phyloP scores from a whole-genome alignment of 495 filamentous ascomycete species.

The Lophiotrema nucula region DNA sequence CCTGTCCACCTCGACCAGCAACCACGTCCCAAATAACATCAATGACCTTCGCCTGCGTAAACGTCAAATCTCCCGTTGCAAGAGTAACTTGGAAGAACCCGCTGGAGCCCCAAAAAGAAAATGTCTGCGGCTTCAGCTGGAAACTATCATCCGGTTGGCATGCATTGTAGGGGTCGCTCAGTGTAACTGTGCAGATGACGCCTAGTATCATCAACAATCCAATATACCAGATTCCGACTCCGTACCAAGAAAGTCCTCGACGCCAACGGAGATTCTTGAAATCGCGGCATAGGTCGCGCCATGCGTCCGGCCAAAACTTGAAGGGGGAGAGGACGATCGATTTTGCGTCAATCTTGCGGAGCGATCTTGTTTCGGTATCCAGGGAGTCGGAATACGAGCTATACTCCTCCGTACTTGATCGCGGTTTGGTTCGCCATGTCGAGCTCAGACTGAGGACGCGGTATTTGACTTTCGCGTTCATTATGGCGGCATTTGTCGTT shows the following conservation, averaged over 20 bases:
- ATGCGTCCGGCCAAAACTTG: background rate
- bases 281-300: background rate
- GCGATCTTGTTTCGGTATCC: too few relatives aligned
- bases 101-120: background rate
- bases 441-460: too few relatives aligned
- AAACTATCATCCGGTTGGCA: background rate
- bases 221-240: background rate
- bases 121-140: background rate
- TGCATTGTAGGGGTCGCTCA: background rate
- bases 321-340: too few relatives aligned
- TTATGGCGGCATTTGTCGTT: too few relatives aligned
- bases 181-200: background rate
- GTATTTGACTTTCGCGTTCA: too few relatives aligned
- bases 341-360: too few relatives aligned
- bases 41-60: constrained; percentile 34
- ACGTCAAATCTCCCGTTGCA: constrained; percentile 26
- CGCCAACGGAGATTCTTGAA: background rate
- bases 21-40: constrained; percentile 39
- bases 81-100: constrained; percentile 37
- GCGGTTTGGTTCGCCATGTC: too few relatives aligned
- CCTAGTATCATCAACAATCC: background rate
- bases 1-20: constrained; percentile 32
- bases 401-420: too few relatives aligned
- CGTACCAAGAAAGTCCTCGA: background rate
- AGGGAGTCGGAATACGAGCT: too few relatives aligned